A percentile compares a stretch with the other conserved stretches of the same genome.
phyloP scores from a whole-genome alignment of 208 protist species.

The Leishmania mexicana region DNA sequence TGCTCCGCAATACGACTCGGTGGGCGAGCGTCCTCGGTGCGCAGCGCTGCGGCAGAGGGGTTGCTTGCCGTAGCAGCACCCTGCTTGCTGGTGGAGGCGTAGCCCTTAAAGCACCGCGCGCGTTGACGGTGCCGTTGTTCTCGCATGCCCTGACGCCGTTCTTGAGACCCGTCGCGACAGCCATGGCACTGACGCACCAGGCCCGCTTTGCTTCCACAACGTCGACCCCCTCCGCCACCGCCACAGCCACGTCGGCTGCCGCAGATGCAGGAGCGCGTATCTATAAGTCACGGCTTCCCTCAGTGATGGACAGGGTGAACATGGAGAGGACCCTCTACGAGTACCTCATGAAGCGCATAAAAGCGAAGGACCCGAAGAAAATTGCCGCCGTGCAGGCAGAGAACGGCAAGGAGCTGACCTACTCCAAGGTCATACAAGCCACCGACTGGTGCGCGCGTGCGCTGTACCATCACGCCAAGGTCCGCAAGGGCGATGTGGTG shows the following conservation, averaged over 20 bases:
- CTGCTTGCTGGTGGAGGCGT: not conserved
- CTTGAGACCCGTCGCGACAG: not conserved
- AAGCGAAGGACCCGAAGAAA: conserved; percentile 12
- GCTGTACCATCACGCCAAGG: conserved; percentile 33
- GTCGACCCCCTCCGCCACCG: not conserved
- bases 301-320: conserved; percentile 17
- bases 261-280: conserved; percentile 6
- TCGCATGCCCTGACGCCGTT: not conserved
- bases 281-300: conserved; percentile 25
- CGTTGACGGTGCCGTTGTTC: not conserved
- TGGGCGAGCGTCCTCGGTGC: not conserved
- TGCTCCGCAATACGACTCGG: conserved; percentile 9
- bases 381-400: conserved; percentile 18
- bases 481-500: conserved; percentile 45
- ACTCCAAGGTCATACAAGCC: conserved; percentile 2
- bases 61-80: not conserved
- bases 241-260: not conserved
- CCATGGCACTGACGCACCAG: not conserved
- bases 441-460: conserved; percentile 27
- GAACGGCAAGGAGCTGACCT: conserved; percentile 10
- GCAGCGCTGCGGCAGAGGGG: not conserved
- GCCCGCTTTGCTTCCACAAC: conserved; percentile 5
- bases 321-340: conserved; percentile 31
- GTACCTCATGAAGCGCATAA: conserved; percentile 17
- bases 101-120: not conserved